Evolutionary conservation across 768 basidiomycete species (phyloP), one percentile per base, ranked within the genome.

Genomic region (Phylloporus sp.): DNA sequence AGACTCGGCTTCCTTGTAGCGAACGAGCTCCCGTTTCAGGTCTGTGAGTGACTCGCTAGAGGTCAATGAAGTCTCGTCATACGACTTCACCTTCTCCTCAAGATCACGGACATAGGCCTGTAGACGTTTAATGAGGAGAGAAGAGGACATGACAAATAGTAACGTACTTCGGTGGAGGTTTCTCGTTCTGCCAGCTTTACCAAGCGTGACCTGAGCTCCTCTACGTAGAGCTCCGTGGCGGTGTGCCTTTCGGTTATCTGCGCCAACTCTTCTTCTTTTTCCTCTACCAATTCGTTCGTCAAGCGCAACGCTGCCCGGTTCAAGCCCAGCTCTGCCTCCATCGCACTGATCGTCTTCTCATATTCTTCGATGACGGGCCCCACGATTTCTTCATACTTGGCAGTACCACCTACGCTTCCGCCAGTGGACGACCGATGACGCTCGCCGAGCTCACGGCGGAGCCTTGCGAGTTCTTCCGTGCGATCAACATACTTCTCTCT

Each of bases 291-390:
- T 57, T 94, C 90, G 63, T 96, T 95, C 42, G 95, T 91, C 58
- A 92, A 85, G 41, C 87, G 71, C 62, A 96, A 70, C 17, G 93
- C 90, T 2, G 89, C 90, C 40, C 86, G 77, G 56, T 92, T 92
- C 45, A 94, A 73, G 54, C 79, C 88, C 43, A 96, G 74, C 67
- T 95, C 92, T 0, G 88, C 89, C 66, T 99, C 96, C 77, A 99
- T 86, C 3, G 91, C 86, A 33, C 82, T 79, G 54, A 98, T 95
- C 1, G 92, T 91, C 74, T 95, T 92, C 74, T 99, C 95, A 67
- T 99, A 99, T 69, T 97, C 93, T 68, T 96, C 90, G 42, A 99
- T 96, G 56, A 99, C 93, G 3, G 95, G 95, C 14, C 92, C 94
- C 18, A 98, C 94, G 52, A 88, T 92, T 67, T 91, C 90, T 60